Percentiles rank a stretch among this genome's conserved stretches.
Conservation (phyloP, 2,329 filamentous ascomycete species). For the Trichoderma citrinoviride region DNA sequence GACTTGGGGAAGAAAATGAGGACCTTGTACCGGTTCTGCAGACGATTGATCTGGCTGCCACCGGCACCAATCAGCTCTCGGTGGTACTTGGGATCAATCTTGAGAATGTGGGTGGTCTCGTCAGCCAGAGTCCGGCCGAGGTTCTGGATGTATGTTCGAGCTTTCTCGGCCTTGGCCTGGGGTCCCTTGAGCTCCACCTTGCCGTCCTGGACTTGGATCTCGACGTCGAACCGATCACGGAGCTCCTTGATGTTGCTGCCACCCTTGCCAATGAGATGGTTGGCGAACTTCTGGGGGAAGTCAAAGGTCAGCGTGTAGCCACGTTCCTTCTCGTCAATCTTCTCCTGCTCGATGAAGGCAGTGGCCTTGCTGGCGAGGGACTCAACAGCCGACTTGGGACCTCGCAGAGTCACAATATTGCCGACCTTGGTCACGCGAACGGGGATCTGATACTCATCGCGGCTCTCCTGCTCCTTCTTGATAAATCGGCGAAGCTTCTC, state of each 20-base stretch:
- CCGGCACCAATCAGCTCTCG: slow-evolving; percentile 87
- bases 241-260: slow-evolving; percentile 65
- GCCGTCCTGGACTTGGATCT: slow-evolving; percentile 87
- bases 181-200: slow-evolving; percentile 95
- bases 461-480: slow-evolving; percentile 60
- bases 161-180: slow-evolving; percentile 87
- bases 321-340: slow-evolving; percentile 89
- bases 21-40: slow-evolving; percentile 91
- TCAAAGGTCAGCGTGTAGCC: slow-evolving; percentile 84
- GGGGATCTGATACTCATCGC: slow-evolving; percentile 57
- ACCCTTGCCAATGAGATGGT: slow-evolving; percentile 72
- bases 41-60: slow-evolving; percentile 82
- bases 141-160: slow-evolving; percentile 75
- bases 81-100: slow-evolving; percentile 92
- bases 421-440: slow-evolving; percentile 58
- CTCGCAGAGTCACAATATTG: slow-evolving; percentile 68
- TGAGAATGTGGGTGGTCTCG: slow-evolving; percentile 81
- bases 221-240: slow-evolving; percentile 65
- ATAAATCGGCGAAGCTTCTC: slow-evolving; percentile 63
- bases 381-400: slow-evolving; percentile 70
- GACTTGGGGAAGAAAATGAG: slow-evolving; percentile 87
- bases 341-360: slow-evolving; percentile 81
- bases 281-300: slow-evolving; percentile 92
- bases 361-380: slow-evolving; percentile 69
- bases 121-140: slow-evolving; percentile 84